Percentiles rank a stretch among this genome's conserved stretches.
Evolutionary conservation across 257 asterid genomes (phyloP).

Genomic region (Ilex aquifolium): DNA sequence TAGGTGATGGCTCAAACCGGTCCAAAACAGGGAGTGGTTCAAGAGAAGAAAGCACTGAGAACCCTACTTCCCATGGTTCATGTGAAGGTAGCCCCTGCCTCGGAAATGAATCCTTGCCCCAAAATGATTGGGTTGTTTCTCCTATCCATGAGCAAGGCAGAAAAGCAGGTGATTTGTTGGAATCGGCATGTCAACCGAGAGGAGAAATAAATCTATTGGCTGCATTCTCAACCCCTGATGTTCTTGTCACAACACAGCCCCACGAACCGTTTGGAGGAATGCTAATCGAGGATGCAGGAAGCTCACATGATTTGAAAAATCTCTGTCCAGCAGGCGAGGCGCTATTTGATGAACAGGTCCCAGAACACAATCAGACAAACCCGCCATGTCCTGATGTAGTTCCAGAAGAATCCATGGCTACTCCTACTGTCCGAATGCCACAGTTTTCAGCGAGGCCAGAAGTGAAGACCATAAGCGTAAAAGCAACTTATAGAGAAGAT

Average conservation of each 20-base stretch:
- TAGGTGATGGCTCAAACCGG: constrained; percentile 36
- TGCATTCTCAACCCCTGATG: constrained; percentile 37
- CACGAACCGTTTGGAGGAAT: constrained; percentile 51
- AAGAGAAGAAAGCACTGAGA: constrained; percentile 71
- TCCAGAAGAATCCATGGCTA: constrained; percentile 26
- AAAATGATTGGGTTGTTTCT: constrained; percentile 37
- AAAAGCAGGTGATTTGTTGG: constrained; percentile 25
- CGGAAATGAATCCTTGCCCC: constrained; percentile 43
- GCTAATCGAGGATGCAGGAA: constrained; percentile 76
- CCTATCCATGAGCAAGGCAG: constrained; percentile 31
- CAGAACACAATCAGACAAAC: constrained; percentile 55
- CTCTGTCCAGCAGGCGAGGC: constrained; percentile 48
- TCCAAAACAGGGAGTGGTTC: constrained; percentile 66
- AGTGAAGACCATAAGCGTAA: constrained; percentile 52
- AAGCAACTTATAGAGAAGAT: constrained; percentile 73
- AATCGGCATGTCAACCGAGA: constrained; percentile 26
- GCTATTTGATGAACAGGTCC: constrained; percentile 38
- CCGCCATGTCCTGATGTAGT: constrained; percentile 23
- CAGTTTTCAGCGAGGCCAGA: constrained; percentile 39
- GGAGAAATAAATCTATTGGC: constrained; percentile 37
- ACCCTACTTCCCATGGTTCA: constrained; percentile 80
- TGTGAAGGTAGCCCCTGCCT: constrained; percentile 57
- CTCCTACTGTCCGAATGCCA: constrained; percentile 32
- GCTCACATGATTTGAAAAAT: constrained; percentile 70
- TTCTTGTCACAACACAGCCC: constrained; percentile 22